These are phyloP conservation scores for Phytopythium litorale DNA, from an alignment of 352 stramenopile genomes.

Conservation along the genomic window DNA sequence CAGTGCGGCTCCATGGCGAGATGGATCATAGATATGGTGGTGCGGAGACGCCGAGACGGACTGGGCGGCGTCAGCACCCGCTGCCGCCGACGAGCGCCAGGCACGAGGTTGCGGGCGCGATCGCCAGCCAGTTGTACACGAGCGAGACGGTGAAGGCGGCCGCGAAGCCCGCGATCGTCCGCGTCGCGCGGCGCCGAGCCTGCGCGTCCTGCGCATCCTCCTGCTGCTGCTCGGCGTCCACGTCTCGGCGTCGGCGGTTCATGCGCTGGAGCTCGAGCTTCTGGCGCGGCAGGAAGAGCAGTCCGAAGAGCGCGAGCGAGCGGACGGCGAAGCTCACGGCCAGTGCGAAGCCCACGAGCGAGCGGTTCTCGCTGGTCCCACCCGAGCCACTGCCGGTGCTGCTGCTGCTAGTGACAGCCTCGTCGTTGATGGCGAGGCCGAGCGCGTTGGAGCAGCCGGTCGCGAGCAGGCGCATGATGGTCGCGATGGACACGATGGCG, in stretches of 20 bases:
- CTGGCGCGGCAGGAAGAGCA: constrained; percentile 41
- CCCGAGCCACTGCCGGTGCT: constrained; percentile 5
- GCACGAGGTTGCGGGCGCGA: constrained; percentile 27
- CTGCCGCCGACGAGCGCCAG: constrained; percentile 28
- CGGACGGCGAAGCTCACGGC: constrained; percentile 37
- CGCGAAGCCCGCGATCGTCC: constrained; percentile 32
- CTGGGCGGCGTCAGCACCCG: constrained; percentile 14
- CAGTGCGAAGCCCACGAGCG: constrained; percentile 32
- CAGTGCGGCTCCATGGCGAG: neutral
- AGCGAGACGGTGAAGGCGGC: constrained; percentile 30
- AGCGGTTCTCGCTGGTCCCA: constrained; percentile 8
- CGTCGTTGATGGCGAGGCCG: constrained; percentile 35
- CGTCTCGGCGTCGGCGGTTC: constrained; percentile 4
- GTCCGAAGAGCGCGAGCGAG: constrained; percentile 29
- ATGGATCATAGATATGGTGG: neutral
- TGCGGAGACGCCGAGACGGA: neutral
- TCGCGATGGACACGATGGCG: constrained; percentile 46
- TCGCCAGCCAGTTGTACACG: constrained; percentile 32
- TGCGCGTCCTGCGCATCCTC: neutral
- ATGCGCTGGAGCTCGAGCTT: constrained; percentile 42
- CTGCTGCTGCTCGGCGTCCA: neutral
- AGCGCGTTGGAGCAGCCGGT: constrained; percentile 41
- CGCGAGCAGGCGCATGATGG: constrained; percentile 42
- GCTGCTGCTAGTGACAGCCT: constrained; percentile 8
- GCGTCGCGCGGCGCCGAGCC: constrained; percentile 18